phyloP scores from a whole-genome alignment of 2,329 filamentous ascomycete species.

The Berkeleyomyces basicola region DNA sequence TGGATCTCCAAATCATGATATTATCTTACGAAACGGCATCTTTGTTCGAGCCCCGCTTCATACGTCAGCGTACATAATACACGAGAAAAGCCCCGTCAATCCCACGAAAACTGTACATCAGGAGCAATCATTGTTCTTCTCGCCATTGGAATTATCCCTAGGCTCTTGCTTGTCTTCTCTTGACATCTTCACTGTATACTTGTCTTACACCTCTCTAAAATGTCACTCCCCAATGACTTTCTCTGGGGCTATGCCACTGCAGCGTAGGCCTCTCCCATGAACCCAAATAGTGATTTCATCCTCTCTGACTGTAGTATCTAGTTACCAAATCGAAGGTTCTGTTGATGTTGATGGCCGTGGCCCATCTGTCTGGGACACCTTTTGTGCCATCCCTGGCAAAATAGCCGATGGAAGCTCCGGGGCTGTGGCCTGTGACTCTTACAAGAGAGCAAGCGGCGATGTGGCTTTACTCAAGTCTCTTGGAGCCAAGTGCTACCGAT shows the following conservation, averaged over 20 bases:
- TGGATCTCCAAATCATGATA: background rate
- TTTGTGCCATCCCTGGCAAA: conserved; percentile 65
- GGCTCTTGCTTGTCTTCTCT: background rate
- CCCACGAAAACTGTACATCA: no score
- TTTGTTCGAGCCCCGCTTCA: background rate
- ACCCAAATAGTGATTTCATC: background rate
- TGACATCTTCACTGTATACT: background rate
- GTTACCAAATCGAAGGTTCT: conserved; percentile 78
- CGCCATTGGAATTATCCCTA: no score
- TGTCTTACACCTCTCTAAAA: conserved; percentile 17
- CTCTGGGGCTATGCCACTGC: conserved; percentile 70
- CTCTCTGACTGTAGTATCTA: conserved; percentile 21
- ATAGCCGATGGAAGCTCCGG: conserved; percentile 64
- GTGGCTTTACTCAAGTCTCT: conserved; percentile 60
- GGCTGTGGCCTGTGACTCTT: conserved; percentile 69
- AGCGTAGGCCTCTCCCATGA: conserved; percentile 32
- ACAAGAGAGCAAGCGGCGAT: conserved; percentile 62
- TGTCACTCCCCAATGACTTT: conserved; percentile 52
- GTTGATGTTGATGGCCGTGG: conserved; percentile 59
- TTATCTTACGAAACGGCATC: background rate
- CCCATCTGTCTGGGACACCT: conserved; percentile 81
- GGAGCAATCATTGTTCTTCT: background rate
- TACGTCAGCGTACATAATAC: background rate
- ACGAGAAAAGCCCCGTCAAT: no score
- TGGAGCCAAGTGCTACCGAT: conserved; percentile 62